A percentile compares a stretch with the other conserved stretches of the same genome.
phyloP scores from a whole-genome alignment of 2,329 filamentous ascomycete species.

The Fusarium veterinarium region DNA sequence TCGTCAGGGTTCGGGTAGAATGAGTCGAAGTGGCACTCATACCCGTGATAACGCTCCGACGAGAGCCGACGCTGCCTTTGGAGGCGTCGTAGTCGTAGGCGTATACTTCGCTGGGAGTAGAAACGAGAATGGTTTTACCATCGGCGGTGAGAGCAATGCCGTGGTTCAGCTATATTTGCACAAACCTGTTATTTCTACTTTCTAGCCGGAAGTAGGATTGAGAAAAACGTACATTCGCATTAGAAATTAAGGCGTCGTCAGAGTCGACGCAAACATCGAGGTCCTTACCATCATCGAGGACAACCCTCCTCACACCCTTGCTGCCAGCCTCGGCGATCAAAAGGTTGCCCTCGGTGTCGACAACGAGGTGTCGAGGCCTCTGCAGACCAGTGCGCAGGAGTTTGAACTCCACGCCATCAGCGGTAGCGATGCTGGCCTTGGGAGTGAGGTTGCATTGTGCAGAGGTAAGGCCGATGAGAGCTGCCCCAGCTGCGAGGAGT shows the following conservation, averaged over 20 bases:
- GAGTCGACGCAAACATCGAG: conserved; percentile 14
- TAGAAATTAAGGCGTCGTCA: conserved; percentile 1
- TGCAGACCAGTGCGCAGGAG: neutral
- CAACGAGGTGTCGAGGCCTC: conserved; percentile 5
- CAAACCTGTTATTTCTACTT: neutral
- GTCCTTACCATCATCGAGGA: conserved; percentile 8
- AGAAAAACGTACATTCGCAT: neutral
- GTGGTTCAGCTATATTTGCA: neutral
- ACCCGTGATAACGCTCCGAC: neutral
- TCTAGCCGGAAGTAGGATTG: accelerated
- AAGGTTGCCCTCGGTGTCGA: conserved; percentile 9
- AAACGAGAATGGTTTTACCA: conserved; percentile 16
- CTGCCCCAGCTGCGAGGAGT: neutral
- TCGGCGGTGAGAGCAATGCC: conserved; percentile 7
- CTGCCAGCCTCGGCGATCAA: neutral
- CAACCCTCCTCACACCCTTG: conserved; percentile 4
- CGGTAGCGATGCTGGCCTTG: neutral
- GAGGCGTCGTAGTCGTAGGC: conserved; percentile 15
- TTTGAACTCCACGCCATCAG: conserved; percentile 3
- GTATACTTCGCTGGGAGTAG: conserved; percentile 14
- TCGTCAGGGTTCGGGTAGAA: conserved; percentile 4
- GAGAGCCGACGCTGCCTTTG: neutral
- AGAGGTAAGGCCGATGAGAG: neutral
- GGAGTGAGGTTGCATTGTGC: conserved; percentile 1
- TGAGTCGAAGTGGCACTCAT: conserved; percentile 15